Conservation (phyloP, 495 filamentous ascomycete species). For the Talaromyces ruber region DNA sequence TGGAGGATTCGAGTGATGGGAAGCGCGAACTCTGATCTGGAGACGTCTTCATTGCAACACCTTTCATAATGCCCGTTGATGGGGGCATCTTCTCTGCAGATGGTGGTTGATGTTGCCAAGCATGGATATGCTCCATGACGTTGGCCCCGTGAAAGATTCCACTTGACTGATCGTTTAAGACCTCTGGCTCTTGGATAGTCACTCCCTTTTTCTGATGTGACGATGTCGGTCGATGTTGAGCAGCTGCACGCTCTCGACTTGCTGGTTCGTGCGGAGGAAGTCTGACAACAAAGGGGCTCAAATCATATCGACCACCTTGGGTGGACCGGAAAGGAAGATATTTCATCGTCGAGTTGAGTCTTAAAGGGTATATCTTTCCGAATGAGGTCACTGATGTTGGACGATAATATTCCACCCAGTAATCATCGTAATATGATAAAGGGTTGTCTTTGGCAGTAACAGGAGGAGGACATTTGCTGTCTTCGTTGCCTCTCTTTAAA, state of each 20-base stretch:
- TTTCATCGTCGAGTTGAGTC: slow-evolving; percentile 77
- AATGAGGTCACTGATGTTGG: slow-evolving; percentile 79
- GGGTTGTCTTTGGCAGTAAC: slow-evolving; percentile 41
- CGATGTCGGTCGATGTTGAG: not conserved
- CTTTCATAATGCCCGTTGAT: slow-evolving; percentile 35
- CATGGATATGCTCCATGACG: slow-evolving; percentile 9
- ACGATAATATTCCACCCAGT: slow-evolving; percentile 97
- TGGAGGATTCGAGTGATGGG: slow-evolving; percentile 17
- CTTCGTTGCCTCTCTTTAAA: slow-evolving; percentile 50
- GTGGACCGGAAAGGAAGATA: slow-evolving; percentile 69
- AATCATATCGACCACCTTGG: slow-evolving; percentile 63
- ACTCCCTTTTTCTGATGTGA: slow-evolving; percentile 28
- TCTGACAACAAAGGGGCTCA: slow-evolving; percentile 76
- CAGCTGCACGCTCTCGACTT: slow-evolving; percentile 23
- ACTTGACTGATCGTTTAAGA: slow-evolving; percentile 6
- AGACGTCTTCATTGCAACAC: slow-evolving; percentile 19
- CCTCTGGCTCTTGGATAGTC: slow-evolving; percentile 34
- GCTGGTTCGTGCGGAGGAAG: slow-evolving; percentile 31
- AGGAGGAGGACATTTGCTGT: slow-evolving; percentile 29
- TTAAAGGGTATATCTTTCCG: slow-evolving; percentile 79
- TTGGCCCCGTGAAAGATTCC: slow-evolving; percentile 6
- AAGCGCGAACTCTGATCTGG: slow-evolving; percentile 11
- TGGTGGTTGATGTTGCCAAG: slow-evolving; percentile 22
- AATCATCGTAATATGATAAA: slow-evolving; percentile 75
- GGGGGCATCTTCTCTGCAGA: slow-evolving; percentile 24